Evolutionary conservation across 768 basidiomycete species (phyloP).

Genomic region (Suillus lakei): DNA sequence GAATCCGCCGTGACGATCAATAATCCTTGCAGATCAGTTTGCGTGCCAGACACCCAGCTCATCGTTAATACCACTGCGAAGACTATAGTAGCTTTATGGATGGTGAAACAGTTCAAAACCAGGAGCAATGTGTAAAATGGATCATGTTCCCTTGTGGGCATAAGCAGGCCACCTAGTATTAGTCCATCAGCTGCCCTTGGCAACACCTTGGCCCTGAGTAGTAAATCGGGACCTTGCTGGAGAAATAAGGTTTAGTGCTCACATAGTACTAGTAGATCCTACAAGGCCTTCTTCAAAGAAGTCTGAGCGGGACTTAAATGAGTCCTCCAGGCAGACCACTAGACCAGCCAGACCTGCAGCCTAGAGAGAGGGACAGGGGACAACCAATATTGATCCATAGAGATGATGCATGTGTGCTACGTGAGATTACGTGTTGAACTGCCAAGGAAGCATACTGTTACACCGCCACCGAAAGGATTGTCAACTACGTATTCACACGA

Average conservation of each 20-base stretch:
- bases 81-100: not conserved
- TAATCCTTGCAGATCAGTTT: constrained; percentile 8
- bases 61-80: not conserved
- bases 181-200: not conserved
- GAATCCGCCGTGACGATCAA: constrained; percentile 19
- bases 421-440: too few relatives aligned
- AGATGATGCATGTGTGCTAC: too few relatives aligned
- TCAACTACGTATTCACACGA: too few relatives aligned
- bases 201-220: not conserved
- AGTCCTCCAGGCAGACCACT: too few relatives aligned
- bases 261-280: too few relatives aligned
- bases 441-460: too few relatives aligned
- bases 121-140: not conserved
- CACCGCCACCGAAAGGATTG: too few relatives aligned
- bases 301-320: too few relatives aligned
- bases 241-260: not conserved
- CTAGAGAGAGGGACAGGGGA: too few relatives aligned
- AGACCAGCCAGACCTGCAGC: too few relatives aligned
- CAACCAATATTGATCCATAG: too few relatives aligned
- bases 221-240: not conserved
- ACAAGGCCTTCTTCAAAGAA: too few relatives aligned
- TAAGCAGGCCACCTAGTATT: not conserved
- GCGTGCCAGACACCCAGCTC: not conserved
- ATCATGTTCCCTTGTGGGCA: not conserved
- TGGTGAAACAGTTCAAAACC: not conserved